Conservation (phyloP, 2,329 filamentous ascomycete genomes). For the Alternaria alternata region DNA sequence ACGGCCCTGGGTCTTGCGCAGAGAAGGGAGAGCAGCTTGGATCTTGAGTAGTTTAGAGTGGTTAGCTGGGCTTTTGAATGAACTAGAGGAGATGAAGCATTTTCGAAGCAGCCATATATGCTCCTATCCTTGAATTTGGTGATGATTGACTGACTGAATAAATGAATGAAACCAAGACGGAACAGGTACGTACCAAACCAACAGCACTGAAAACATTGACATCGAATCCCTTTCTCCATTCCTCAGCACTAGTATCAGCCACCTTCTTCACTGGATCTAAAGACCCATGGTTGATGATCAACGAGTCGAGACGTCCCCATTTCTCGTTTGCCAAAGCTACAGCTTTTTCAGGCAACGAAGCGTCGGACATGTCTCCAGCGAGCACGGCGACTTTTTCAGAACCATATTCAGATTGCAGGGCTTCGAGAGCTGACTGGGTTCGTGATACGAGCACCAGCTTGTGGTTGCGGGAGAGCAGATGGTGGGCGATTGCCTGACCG, state of each 20-base stretch:
- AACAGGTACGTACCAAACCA: constrained; percentile 69
- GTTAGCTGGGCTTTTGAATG: neutral
- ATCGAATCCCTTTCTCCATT: constrained; percentile 80
- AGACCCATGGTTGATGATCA: constrained; percentile 88
- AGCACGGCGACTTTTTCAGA: constrained; percentile 63
- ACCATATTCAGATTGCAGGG: constrained; percentile 56
- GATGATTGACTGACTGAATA: neutral
- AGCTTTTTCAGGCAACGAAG: constrained; percentile 64
- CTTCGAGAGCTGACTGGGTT: constrained; percentile 62
- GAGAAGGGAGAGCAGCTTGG: constrained; percentile 72
- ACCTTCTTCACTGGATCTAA: constrained; percentile 79
- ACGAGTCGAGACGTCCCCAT: constrained; percentile 78
- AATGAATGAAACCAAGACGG: neutral
- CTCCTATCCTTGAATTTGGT: too few species aligned
- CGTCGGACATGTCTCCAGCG: constrained; percentile 65
- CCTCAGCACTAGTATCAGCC: constrained; percentile 70
- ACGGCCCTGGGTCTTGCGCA: constrained; percentile 73
- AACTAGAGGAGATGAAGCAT: neutral
- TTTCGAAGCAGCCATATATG: neutral
- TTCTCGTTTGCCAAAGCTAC: constrained; percentile 70
- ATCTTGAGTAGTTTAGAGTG: constrained; percentile 52
- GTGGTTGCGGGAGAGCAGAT: constrained; percentile 64
- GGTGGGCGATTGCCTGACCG: constrained; percentile 67
- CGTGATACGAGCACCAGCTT: constrained; percentile 68
- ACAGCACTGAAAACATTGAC: constrained; percentile 88